Evolutionary conservation across 352 stramenopile species (phyloP), one percentile per base, ranked within the genome.

Genomic region (Phytopythium cucurbitacearum): DNA sequence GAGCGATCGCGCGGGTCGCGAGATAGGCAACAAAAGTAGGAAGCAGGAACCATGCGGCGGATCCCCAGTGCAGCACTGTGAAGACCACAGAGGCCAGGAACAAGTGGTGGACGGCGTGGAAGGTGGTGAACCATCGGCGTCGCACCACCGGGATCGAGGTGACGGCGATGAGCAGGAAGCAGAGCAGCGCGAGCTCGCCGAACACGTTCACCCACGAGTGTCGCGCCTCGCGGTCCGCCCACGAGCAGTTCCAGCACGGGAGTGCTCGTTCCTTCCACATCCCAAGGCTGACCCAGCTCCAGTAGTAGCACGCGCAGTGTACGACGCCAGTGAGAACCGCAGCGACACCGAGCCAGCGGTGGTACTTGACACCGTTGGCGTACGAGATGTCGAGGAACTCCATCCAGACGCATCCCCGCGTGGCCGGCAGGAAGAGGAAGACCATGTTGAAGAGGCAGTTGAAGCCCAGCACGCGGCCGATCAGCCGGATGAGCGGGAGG

Each of bases 311-410:
- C 12, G 52, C 42, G 13, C 35, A 50, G 40, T 79, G 69, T 3
- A 58, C 15, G 4, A 71, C 10, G 4, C 59, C 53, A 2, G 49
- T 53, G 12, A 69, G 3, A 32, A 79, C 53, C 1, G 69, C 60
- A 3, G 43, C 40, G 4, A 74, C 40, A 7, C 64, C 69, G 16
- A 76, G 38, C 65, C 65, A 75, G 16, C 66, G 62, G 47, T 73
- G 68, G 60, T 77, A 77, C 49, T 72, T 71, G 49, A 77, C 40
- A 5, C 47, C 62, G 15, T 66, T 72, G 1, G 65, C 62, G 40
- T 71, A 74, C 39, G 68, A 72, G 34, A 77, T 66, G 41, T 51
- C 55, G 43, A 77, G 49, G n/a, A 69, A 69, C 37, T 77, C 68
- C 57, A 71, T 72, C 68, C 68, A 77, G 5, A 56, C 43, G 11